Base-by-base conservation (phyloP, 2,329 filamentous ascomycete genomes). In the Eutypella sp. region DNA sequence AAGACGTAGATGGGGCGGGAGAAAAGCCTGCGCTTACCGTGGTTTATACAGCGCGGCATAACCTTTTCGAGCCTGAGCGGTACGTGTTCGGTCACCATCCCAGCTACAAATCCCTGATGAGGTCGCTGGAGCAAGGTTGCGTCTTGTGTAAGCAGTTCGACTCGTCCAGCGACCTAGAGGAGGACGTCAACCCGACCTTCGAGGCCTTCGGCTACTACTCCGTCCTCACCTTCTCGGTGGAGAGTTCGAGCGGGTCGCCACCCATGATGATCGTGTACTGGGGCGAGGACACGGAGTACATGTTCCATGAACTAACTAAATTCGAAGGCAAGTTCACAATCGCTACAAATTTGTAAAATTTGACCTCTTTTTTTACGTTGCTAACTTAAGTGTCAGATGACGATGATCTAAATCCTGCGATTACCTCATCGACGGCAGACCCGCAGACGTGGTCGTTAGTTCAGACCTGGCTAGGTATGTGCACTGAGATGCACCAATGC, bases 71-170 rank as follows among this genome's bases (percentile, higher is more conserved):
- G 23, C 45, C 42, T 10, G 49, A 52, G 29, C 42, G 38, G 2
- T 49, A 46, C 23, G 45, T 56, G 10, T 52, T 50, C 24, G 50
- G 50, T 2, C 51, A 56, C 41, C 52, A 56, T 16, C 24, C 16
- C 10, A 22, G 44, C 18, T 49, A 52, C 11, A 50, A 47, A 19
- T 54, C 50, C 6, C 15, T 54, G 19, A 3, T 46, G 7, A 34
- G 18, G 6, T 52, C 52, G 1, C 44, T 40, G 29, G 11, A 42
- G 9, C 31, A 44, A 19, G 47, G 53, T 1, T 56, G 52, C 31
- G 47, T 50, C 15, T 38, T 22, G 3, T 54, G 50, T 22, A 44
- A 27, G 0, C 27, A 45, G n/a, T 48, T 50, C 22, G 19, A 27
- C 31, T 20, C 46, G 2, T 4, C 10, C 1, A 45, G 50, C 11